These are phyloP conservation scores for Phytophthora citrophthora DNA, from an alignment of 352 stramenopile genomes.

Conservation along the genomic window DNA sequence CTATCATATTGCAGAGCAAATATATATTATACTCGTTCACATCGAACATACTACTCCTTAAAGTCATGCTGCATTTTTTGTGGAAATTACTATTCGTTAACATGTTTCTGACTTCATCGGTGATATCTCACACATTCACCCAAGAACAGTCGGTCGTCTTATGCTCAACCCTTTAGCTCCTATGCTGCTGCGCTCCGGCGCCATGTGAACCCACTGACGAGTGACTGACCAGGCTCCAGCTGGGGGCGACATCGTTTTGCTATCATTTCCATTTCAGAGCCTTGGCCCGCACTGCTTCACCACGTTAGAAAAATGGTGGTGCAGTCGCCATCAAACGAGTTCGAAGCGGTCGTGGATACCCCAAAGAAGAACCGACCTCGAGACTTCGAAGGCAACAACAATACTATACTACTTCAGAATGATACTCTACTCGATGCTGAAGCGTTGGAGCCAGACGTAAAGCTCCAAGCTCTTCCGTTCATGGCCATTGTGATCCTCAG, in stretches of 20 bases:
- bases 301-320: conserved; percentile 4
- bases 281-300: background rate
- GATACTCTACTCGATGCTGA: conserved; percentile 15
- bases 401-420: conserved; percentile 9
- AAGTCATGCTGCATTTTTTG: too few relatives aligned
- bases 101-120: background rate
- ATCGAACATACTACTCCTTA: too few relatives aligned
- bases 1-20: too few relatives aligned
- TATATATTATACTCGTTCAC: too few relatives aligned
- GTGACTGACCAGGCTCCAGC: background rate
- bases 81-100: too few relatives aligned
- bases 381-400: conserved; percentile 8
- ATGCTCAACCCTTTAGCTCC: too few relatives aligned
- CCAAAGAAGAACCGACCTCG: conserved; percentile 13
- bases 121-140: conserved; percentile 11
- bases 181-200: too few relatives aligned
- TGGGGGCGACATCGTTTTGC: background rate
- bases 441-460: conserved; percentile 22
- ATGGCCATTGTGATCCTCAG: conserved; percentile 24
- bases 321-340: conserved; percentile 19
- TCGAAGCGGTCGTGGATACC: background rate
- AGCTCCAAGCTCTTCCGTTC: conserved; percentile 31
- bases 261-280: background rate
- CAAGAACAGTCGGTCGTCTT: background rate
- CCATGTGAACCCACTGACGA: background rate